Base-by-base conservation (phyloP, 192 early-diverging fungal species). In the Mortierella claussenii region DNA sequence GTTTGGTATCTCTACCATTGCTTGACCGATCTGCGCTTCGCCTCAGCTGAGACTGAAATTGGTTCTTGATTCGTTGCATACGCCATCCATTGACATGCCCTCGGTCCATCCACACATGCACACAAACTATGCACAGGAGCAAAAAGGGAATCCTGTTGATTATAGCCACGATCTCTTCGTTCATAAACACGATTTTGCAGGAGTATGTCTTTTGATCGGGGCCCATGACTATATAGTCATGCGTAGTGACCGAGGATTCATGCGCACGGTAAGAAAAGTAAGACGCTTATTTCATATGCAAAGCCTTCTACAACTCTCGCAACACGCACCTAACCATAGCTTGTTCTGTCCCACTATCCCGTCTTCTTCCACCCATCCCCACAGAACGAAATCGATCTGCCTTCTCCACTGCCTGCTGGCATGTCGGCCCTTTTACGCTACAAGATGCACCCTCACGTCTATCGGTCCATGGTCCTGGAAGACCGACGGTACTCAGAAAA, bases 351-450 rank as follows among this genome's bases (percentile, higher is more conserved):
- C n/a, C n/a, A n/a, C 23, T 52, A 0, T 44, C 36, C 8, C 42
- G 2, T 27, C 40, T 13, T 43, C 8, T 20, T 53, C 6, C 31
- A 3, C 13, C 9, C 3, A 31, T 28, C 13, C 6, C 23, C 15
- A 33, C 54, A 85, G 83, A 91, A 91, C 65, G 91, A 91, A 73
- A 82, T 92, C 8, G 90, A 92, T 60, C 78, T 92, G 33, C 86
- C 87, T 46, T 80, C 88, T 23, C 87, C 90, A 32, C 65, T 91
- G 4, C 79, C 81, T 33, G 83, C 90, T 6, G 91, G 90, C 6
- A 91, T 92, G 91, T 85, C 83, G 0, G 87, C 86, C 1, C 70
- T 92, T 18, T 69, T 92, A 21, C 86, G 84, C 34, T 79, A 82
- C 65, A 92, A 91, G 79, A 78, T 89, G 43, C 63, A 81, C 0